These are phyloP conservation scores for Termitomyces sp. DNA, from an alignment of 768 basidiomycete species.

Conservation along the genomic window DNA sequence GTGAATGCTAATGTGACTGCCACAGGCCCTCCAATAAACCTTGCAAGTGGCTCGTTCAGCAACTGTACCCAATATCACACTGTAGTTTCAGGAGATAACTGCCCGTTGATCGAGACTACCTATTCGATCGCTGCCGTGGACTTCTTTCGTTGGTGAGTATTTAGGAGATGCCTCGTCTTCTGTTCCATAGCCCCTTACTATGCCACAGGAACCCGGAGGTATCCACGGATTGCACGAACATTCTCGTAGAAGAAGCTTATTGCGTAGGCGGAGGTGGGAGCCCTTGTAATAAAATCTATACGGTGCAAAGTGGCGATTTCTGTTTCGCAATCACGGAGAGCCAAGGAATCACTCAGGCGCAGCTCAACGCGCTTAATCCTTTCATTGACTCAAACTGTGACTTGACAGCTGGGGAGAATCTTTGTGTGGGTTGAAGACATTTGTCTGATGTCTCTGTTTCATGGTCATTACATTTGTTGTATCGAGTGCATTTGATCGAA, in stretches of 20 bases:
- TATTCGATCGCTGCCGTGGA: neutral
- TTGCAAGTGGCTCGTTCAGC: neutral
- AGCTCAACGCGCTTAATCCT: neutral
- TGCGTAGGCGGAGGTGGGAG: slow-evolving; percentile 1
- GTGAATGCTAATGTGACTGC: neutral
- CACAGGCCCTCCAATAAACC: neutral
- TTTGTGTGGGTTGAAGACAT: neutral
- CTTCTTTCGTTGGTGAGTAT: neutral
- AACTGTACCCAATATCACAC: neutral
- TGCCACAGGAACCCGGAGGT: neutral
- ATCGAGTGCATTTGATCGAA: neutral
- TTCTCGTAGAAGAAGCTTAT: neutral
- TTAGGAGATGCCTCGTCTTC: neutral
- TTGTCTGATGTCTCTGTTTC: neutral
- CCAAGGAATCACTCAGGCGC: slow-evolving; percentile 1
- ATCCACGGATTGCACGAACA: neutral
- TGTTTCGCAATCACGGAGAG: neutral
- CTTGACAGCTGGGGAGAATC: neutral
- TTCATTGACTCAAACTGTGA: neutral
- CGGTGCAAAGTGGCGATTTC: neutral
- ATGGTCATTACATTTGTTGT: neutral
- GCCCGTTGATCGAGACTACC: neutral
- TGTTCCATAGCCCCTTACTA: neutral
- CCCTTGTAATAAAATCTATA: slow-evolving; percentile 3
- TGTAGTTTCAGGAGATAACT: neutral